Evolutionary conservation across 2,329 filamentous ascomycete genomes (phyloP).

Genomic region (Ilyonectria sp.): DNA sequence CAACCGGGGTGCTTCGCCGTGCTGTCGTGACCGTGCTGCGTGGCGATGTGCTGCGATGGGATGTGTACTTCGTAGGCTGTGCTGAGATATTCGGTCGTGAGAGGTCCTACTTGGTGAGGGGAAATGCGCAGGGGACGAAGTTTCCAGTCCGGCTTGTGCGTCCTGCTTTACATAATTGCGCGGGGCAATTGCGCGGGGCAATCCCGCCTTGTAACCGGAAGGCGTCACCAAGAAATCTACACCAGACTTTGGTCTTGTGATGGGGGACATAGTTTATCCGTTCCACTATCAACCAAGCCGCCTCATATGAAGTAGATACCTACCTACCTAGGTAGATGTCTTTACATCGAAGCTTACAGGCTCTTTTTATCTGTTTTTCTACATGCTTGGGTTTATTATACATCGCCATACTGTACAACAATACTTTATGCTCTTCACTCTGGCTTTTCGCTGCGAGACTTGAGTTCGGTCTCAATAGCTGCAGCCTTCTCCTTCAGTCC

Average conservation of each 20-base stretch:
- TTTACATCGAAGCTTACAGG: constrained; percentile 37
- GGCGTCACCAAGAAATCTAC: neutral
- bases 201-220: constrained; percentile 10
- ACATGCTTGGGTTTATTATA: constrained; percentile 43
- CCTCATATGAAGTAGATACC: too few relatives aligned
- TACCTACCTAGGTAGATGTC: constrained; percentile 4
- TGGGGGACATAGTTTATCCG: constrained; percentile 23
- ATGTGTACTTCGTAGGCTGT: constrained; percentile 49
- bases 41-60: constrained; percentile 38
- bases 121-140: constrained; percentile 51
- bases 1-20: neutral
- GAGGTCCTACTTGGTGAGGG: constrained; percentile 53
- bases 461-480: constrained; percentile 39
- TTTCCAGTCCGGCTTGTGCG: constrained; percentile 12
- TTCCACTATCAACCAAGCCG: neutral
- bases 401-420: constrained; percentile 40
- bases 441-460: constrained; percentile 36
- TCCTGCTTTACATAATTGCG: constrained; percentile 25
- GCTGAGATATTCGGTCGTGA: constrained; percentile 63
- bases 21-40: constrained; percentile 25
- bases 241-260: too few relatives aligned
- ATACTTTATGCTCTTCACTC: constrained; percentile 36
- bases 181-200: constrained; percentile 19
- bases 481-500: constrained; percentile 18
- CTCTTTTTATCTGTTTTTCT: constrained; percentile 33